These are phyloP conservation scores for Amylocarpus encephaloides DNA, from an alignment of 2,329 filamentous ascomycete genomes.

Conservation along the genomic window DNA sequence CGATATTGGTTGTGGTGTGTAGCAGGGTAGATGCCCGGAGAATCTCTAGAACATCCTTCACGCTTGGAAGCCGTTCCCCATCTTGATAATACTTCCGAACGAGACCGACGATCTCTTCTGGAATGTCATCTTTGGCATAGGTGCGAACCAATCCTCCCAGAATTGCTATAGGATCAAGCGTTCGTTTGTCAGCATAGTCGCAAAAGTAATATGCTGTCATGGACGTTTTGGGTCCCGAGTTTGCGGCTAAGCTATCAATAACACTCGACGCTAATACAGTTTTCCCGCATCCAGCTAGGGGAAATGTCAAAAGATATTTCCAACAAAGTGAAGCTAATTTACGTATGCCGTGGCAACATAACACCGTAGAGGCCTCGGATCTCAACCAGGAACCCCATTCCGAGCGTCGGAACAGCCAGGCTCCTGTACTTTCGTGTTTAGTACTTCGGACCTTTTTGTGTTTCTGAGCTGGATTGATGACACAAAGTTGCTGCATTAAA, in stretches of 20 bases:
- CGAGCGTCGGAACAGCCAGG: constrained; percentile 3
- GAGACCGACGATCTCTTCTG: not conserved
- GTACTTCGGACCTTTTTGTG: constrained; percentile 9
- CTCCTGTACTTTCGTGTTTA: constrained; percentile 11
- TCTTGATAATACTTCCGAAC: not conserved
- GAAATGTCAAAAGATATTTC: not conserved
- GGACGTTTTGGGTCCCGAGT: not conserved
- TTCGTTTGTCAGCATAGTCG: constrained; percentile 18
- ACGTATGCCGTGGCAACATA: constrained; percentile 18
- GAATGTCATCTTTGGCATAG: constrained; percentile 1
- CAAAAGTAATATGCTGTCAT: constrained; percentile 12
- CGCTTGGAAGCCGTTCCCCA: not conserved
- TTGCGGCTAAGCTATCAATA: constrained; percentile 6
- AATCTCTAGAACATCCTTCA: not conserved
- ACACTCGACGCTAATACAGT: constrained; percentile 9
- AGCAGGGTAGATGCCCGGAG: not conserved
- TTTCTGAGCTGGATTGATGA: constrained; percentile 1
- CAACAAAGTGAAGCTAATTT: not conserved
- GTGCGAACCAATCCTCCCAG: constrained; percentile 9
- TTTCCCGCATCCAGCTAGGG: constrained; percentile 14
- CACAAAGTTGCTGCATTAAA: constrained; percentile 4
- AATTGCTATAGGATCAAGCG: constrained; percentile 10
- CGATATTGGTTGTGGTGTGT: not conserved
- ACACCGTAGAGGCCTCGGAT: not conserved
- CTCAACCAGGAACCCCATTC: constrained; percentile 9